Conservation (phyloP, 2,329 filamentous ascomycete species). For the Ceratocystis cacaofunesta region DNA sequence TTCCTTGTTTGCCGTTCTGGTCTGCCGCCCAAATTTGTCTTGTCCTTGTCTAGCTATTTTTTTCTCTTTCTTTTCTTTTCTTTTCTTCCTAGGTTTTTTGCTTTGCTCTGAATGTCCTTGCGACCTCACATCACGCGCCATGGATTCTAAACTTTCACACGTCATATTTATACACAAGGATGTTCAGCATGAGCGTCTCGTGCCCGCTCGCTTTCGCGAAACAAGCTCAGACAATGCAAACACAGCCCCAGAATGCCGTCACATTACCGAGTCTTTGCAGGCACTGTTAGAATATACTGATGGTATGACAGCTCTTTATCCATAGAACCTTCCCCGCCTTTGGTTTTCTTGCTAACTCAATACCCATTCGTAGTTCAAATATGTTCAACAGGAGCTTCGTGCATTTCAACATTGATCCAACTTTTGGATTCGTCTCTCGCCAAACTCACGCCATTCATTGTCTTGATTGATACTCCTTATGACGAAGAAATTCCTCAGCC, state of each 20-base stretch:
- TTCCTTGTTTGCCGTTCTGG: slow-evolving; percentile 5
- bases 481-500: slow-evolving; percentile 32
- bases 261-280: slow-evolving; percentile 32
- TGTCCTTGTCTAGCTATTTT: background rate
- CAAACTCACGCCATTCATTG: slow-evolving; percentile 37
- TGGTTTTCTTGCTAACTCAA: slow-evolving; percentile 18
- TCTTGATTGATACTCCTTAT: slow-evolving; percentile 42
- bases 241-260: slow-evolving; percentile 25
- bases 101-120: slow-evolving; percentile 19
- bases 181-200: slow-evolving; percentile 33
- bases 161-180: slow-evolving; percentile 46
- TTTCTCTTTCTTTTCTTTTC: slow-evolving; percentile 26
- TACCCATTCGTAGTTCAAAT: slow-evolving; percentile 32
- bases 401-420: slow-evolving; percentile 37
- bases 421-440: slow-evolving; percentile 30
- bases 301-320: slow-evolving; percentile 28
- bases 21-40: slow-evolving; percentile 10
- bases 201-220: slow-evolving; percentile 23
- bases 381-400: slow-evolving; percentile 38
- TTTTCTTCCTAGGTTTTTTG: slow-evolving; percentile 21
- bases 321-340: slow-evolving; percentile 3
- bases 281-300: slow-evolving; percentile 41
- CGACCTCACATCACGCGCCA: slow-evolving; percentile 31
- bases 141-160: slow-evolving; percentile 43
- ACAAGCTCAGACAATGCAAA: slow-evolving; percentile 21